Evolutionary conservation across 2,329 filamentous ascomycete species (phyloP).

Genomic region (Celoporthe dispersa): DNA sequence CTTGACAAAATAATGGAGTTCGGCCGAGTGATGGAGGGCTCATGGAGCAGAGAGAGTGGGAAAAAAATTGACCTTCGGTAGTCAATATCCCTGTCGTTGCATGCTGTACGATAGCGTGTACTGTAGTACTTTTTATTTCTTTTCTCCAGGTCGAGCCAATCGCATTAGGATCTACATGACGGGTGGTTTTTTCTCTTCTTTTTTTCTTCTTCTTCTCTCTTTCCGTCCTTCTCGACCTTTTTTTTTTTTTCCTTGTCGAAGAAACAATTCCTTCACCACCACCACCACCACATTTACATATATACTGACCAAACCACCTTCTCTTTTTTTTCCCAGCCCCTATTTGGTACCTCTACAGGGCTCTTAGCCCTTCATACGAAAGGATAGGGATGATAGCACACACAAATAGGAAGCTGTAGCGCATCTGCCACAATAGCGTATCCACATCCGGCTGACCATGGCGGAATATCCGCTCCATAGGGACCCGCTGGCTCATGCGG

Average conservation of each 20-base stretch:
- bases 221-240: too few species aligned
- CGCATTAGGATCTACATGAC: neutral
- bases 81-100: neutral
- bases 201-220: too few species aligned
- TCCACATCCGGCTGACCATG: slow-evolving; percentile 2
- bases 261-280: too few species aligned
- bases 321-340: too few species aligned
- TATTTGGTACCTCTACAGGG: neutral
- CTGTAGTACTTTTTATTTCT: neutral
- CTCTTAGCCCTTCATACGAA: neutral
- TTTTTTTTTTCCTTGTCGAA: too few species aligned
- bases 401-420: neutral
- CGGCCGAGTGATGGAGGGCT: neutral
- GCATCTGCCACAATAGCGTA: slow-evolving; percentile 4
- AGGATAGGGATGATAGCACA: neutral
- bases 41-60: neutral
- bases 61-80: neutral
- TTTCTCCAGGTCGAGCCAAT: neutral
- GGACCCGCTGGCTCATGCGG: neutral
- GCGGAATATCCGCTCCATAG: neutral
- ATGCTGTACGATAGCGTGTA: neutral
- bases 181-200: too few species aligned
- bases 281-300: too few species aligned
- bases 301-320: too few species aligned
- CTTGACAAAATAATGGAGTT: neutral